These are phyloP conservation scores for Ostreobium quekettii DNA, from an alignment of 139 green algal species.

Conservation along the genomic window DNA sequence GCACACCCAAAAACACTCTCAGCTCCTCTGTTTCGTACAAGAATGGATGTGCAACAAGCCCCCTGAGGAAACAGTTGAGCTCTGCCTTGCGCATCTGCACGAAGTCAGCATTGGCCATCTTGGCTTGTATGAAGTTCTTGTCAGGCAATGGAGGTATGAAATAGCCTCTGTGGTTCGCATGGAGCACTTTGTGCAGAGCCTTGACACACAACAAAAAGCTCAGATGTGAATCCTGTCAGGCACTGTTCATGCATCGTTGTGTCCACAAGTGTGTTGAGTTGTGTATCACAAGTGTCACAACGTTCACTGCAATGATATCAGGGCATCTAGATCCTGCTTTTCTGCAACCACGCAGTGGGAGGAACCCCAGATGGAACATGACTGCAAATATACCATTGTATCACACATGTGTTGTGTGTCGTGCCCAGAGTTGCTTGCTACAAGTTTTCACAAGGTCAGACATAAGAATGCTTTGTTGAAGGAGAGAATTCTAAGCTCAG, in stretches of 20 bases:
- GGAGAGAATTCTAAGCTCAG: no score
- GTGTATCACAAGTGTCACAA: no score
- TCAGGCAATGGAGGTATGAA: conserved; percentile 86
- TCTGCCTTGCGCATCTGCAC: conserved; percentile 38
- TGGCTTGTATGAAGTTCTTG: conserved; percentile 74
- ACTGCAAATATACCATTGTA: no score
- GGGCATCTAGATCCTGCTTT: no score
- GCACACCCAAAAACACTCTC: conserved; percentile 40
- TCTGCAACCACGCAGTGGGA: no score
- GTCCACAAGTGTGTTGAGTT: no score
- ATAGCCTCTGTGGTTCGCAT: conserved; percentile 63
- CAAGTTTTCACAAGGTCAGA: no score
- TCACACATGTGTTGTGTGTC: no score
- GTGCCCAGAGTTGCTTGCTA: no score
- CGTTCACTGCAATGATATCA: no score
- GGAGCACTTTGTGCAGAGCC: conserved; percentile 60
- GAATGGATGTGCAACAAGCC: conserved; percentile 31
- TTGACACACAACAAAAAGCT: conserved; percentile 8
- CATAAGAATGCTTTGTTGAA: no score
- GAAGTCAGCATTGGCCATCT: conserved; percentile 39
- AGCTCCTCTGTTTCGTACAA: conserved; percentile 35
- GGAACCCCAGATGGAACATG: no score
- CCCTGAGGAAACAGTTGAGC: conserved; percentile 44
- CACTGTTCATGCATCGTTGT: neutral
- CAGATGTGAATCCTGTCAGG: neutral